Conservation (phyloP, 805 yeast species). For the Metschnikowia gelsemii region DNA sequence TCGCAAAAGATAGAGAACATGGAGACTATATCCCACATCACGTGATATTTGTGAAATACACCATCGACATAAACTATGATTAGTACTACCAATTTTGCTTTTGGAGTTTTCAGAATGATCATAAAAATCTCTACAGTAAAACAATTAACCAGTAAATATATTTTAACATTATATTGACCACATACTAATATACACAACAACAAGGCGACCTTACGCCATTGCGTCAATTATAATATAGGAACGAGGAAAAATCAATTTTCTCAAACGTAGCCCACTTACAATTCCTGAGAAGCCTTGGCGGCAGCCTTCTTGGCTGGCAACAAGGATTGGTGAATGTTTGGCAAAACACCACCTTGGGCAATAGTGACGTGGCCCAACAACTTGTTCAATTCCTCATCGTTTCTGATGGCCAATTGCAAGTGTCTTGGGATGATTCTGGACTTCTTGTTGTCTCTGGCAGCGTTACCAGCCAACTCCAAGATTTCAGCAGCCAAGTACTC, state of each 20-base stretch:
- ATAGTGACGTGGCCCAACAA: constrained; percentile 63
- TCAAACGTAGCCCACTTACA: constrained; percentile 21
- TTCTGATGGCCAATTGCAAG: constrained; percentile 52
- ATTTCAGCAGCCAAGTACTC: constrained; percentile 52
- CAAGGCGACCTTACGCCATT: constrained; percentile 22
- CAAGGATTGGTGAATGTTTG: constrained; percentile 50
- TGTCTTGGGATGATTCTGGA: constrained; percentile 61
- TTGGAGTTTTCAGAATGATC: too few species aligned
- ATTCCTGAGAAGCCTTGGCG: constrained; percentile 26
- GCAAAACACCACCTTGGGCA: constrained; percentile 54
- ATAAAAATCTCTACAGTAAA: too few species aligned
- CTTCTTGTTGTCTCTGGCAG: constrained; percentile 81
- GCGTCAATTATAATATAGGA: constrained; percentile 22
- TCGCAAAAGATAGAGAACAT: neutral
- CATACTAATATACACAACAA: constrained; percentile 25
- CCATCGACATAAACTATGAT: neutral
- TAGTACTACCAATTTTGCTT: too few species aligned
- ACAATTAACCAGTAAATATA: constrained; percentile 10
- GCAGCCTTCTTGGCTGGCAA: constrained; percentile 36
- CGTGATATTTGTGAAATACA: constrained; percentile 1
- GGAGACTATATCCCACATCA: neutral
- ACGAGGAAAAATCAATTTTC: constrained; percentile 24
- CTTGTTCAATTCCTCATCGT: constrained; percentile 52
- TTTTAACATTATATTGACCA: constrained; percentile 26
- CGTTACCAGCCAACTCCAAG: constrained; percentile 53